Conservation (phyloP, 208 protist species). For the Trypanosoma melophagium region DNA sequence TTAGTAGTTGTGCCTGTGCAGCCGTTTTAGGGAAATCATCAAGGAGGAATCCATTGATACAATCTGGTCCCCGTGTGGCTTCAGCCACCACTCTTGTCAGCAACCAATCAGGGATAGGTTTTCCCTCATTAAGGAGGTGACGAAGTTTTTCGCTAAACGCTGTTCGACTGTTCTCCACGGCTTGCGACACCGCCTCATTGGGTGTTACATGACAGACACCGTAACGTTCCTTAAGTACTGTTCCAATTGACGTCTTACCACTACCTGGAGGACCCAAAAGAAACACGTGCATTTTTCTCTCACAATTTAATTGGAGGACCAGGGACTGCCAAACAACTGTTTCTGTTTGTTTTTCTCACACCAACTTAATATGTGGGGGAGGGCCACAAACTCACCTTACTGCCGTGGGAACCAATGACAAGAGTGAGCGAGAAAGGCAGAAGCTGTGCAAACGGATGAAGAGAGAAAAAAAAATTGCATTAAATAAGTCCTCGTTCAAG, state of each 20-base stretch:
- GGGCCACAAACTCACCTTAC: no score
- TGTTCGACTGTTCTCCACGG: slow-evolving; percentile 42
- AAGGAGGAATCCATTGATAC: slow-evolving; percentile 88
- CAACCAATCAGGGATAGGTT: slow-evolving; percentile 63
- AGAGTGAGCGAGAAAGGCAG: no score
- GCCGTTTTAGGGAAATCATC: slow-evolving; percentile 84
- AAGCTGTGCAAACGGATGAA: no score
- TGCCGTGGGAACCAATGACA: no score
- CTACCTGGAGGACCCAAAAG: slow-evolving; percentile 73
- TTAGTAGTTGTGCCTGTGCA: slow-evolving; percentile 67
- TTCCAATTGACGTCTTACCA: slow-evolving; percentile 78
- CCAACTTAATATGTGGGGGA: background rate
- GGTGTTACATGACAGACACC: slow-evolving; percentile 79
- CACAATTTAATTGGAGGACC: no score
- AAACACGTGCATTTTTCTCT: slow-evolving; percentile 61
- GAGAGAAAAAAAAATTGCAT: no score
- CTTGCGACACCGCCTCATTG: slow-evolving; percentile 68
- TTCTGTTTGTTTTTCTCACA: background rate
- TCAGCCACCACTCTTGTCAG: slow-evolving; percentile 71
- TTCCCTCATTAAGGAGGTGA: slow-evolving; percentile 62
- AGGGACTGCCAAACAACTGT: no score
- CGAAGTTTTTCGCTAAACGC: slow-evolving; percentile 46
- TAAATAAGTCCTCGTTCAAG: no score
- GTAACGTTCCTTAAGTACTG: slow-evolving; percentile 82
- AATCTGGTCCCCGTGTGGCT: slow-evolving; percentile 72